Base-by-base conservation (phyloP, 2,329 filamentous ascomycete genomes). In the Penicillium carneum region DNA sequence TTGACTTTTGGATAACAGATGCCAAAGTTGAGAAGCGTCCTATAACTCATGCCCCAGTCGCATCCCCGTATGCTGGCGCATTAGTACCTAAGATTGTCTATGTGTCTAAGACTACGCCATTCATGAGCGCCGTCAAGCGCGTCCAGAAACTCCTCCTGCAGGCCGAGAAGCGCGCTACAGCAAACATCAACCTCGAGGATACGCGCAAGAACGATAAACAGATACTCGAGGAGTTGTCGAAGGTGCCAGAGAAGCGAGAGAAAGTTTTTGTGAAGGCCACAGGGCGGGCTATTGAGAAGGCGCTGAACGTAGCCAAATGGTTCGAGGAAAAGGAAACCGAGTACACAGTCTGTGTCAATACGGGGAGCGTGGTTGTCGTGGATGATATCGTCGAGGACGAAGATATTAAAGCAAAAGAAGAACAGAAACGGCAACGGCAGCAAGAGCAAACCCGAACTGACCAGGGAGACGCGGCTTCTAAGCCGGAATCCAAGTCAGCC, bases 81-180 rank as follows among this genome's bases (percentile, higher is more conserved):
- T 67, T 70, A 1, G 71, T 78, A 5, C 83, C 81, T 11, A 88
- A 88, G 74, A 74, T 80, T 26, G 79, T 88, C 73, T 88, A 88
- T 73, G 75, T 88, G 38, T 84, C 82, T 11, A 76, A 77, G 39
- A 77, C 77, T 5, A 84, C 85, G 0, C 84, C 85, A 5, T 86
- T 87, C 76, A 83, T 88, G 74, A 82, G 84, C 45, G 81, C 83
- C 2, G 77, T 86, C n/a, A 88, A 87, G 71, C 84, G 86, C 59
- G 81, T 86, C 3, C 84, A 86, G 68, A 82, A 83, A 50, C 77
- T 88, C 0, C 81, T 89, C 5, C 68, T 72, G 1, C 76, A 84
- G 3, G 80, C 84, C 6, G 81, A 85, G 54, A 83, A 84, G 66
- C 83, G 87, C 52, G 78, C 80, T 0, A 79, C 79, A n/a, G 74